A percentile compares a stretch with the other conserved stretches of the same genome.
phyloP scores from a whole-genome alignment of 345 rosid species.

The Arabis alpina region DNA sequence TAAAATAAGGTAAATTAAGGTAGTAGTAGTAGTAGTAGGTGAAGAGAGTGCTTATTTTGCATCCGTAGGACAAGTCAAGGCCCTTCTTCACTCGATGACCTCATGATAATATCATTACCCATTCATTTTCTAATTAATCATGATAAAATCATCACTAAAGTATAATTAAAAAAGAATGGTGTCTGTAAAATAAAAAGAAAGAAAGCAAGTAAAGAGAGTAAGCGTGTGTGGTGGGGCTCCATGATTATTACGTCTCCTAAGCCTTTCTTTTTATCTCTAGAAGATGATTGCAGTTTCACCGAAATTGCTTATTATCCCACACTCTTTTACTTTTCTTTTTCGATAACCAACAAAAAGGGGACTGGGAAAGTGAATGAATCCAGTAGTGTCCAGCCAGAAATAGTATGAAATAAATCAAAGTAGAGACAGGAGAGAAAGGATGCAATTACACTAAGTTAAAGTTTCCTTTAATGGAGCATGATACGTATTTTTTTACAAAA shows the following conservation, averaged over 20 bases:
- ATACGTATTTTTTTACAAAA: neutral
- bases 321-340: no score
- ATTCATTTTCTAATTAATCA: no score
- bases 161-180: conserved; percentile 3
- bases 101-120: no score
- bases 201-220: conserved; percentile 32
- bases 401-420: no score
- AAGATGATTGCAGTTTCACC: conserved; percentile 7
- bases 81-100: no score
- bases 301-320: conserved; percentile 28
- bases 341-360: neutral
- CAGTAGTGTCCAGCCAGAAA: conserved; percentile 3
- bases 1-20: no score
- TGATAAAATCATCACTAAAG: no score
- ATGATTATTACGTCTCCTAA: conserved; percentile 26
- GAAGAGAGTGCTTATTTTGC: no score
- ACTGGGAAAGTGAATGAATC: conserved; percentile 15
- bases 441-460: neutral
- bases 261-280: conserved; percentile 22
- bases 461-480: conserved; percentile 1
- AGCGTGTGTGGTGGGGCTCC: conserved; percentile 31
- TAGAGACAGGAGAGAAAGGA: neutral
- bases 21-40: no score
- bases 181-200: neutral
- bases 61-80: no score